Evolutionary conservation across 352 stramenopile species (phyloP), one percentile per base, ranked within the genome.

Genomic region (Pythium phragmitis): DNA sequence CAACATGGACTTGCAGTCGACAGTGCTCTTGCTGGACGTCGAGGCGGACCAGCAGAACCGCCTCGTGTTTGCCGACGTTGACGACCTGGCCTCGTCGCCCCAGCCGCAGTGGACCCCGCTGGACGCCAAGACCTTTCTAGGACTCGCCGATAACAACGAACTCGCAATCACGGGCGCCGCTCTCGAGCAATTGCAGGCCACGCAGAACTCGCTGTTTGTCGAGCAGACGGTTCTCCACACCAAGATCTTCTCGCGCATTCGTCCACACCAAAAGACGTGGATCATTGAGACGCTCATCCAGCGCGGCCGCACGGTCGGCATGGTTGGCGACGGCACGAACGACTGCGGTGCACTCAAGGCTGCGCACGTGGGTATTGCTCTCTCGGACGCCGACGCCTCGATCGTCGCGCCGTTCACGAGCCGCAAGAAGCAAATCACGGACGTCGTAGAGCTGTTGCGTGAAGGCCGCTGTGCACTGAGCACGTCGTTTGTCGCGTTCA

Each of bases 391-490:
- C 0, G 89, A 97, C 57, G 91, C 88, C 3, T 94, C 82, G 36
- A 85, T 90, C 42, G 86, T 97, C 43, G 74, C 89, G 28, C 88
- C 89, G 12, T 98, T 98, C 60, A 97, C 89, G 5, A 96, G 82
- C 62, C 74, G 89, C 28, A 77, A 87, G 26, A 94, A 97, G 52
- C 75, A 67, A 7, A 87, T 98, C 41, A 82, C 71, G 16, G 90
- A 92, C 51, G 89, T 97, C 1, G 67, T 94, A 1, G 83, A 90
- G 55, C 63, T 98, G 21, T 57, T 97, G 12, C 79, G 77, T 33
- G 93, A 98, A 73, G 93, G 93, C 36, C 84, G 91, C 17, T 94
- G 90, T 49, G 86, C 91, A 33, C 76, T 98, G 16, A 92, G 87
- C 57, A 94, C 90, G 43, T 88, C 92, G 28, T 92, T 97, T 28